phyloP scores from a whole-genome alignment of 176 grass and related monocot species.

The Aegilops umbellulata region DNA sequence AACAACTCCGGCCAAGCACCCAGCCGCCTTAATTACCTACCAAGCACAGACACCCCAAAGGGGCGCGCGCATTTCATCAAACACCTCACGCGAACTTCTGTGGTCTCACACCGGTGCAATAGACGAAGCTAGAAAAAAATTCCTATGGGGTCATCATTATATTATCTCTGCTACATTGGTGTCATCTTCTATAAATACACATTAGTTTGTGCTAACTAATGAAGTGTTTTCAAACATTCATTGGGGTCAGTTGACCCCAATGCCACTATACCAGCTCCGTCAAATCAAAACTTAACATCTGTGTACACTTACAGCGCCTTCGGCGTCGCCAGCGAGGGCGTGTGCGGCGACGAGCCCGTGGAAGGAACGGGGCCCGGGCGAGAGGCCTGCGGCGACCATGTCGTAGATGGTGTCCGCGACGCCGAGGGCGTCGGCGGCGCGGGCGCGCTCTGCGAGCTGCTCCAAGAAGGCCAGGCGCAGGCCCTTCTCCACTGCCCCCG shows the following conservation, averaged over 20 bases:
- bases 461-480: slow-evolving; percentile 22
- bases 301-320: slow-evolving; percentile 68
- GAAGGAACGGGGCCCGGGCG: slow-evolving; percentile 83
- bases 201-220: too few relatives aligned
- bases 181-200: too few relatives aligned
- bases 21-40: neutral
- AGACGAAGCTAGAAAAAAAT: neutral
- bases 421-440: slow-evolving; percentile 45
- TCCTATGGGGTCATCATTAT: too few relatives aligned
- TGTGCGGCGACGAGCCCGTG: slow-evolving; percentile 90
- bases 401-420: slow-evolving; percentile 82
- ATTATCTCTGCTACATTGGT: too few relatives aligned
- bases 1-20: slow-evolving; percentile 3
- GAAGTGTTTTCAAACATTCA: too few relatives aligned
- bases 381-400: slow-evolving; percentile 93
- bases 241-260: too few relatives aligned
- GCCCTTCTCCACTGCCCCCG: slow-evolving; percentile 24
- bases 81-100: neutral
- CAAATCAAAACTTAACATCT: neutral
- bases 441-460: slow-evolving; percentile 10
- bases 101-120: neutral
- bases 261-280: too few relatives aligned
- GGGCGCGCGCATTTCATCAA: slow-evolving; percentile 16
- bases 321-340: slow-evolving; percentile 69
- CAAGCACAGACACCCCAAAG: neutral